Percentiles rank a stretch among this genome's conserved stretches.
These are phyloP conservation scores for Populus nigra DNA, from an alignment of 345 rosid species.

Conservation along the genomic window DNA sequence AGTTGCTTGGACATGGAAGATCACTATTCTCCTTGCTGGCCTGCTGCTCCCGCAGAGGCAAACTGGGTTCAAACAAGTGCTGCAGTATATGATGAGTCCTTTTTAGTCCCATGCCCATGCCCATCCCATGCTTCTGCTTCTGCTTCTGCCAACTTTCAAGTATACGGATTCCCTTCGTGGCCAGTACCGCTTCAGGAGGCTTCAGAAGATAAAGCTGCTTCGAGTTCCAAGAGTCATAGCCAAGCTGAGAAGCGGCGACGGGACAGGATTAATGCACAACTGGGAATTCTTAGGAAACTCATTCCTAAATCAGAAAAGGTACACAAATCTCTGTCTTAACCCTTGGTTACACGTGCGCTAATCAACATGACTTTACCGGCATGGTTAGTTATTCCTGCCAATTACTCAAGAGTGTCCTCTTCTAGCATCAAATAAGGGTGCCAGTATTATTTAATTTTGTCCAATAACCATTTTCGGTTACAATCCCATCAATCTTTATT, in stretches of 20 bases:
- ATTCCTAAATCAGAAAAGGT: constrained; percentile 92
- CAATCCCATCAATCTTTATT: not conserved
- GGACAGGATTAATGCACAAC: constrained; percentile 84
- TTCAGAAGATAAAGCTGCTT: constrained; percentile 36
- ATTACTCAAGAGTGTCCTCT: not conserved
- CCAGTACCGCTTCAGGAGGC: constrained; percentile 20
- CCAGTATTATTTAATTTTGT: not conserved
- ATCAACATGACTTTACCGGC: not conserved
- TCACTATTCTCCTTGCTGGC: constrained; percentile 14
- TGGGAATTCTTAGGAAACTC: constrained; percentile 71
- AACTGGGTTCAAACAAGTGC: constrained; percentile 16
- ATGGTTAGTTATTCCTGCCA: not conserved
- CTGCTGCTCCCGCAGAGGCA: constrained; percentile 11
- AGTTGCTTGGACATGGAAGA: constrained; percentile 30
- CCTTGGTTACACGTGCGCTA: not conserved
- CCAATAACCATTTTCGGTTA: not conserved
- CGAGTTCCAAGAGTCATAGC: constrained; percentile 61
- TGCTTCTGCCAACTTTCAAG: constrained; percentile 10
- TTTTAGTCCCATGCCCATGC: constrained; percentile 17
- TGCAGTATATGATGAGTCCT: constrained; percentile 16
- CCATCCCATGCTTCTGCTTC: too few species aligned
- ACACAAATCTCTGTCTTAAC: not conserved
- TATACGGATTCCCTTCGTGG: constrained; percentile 20
- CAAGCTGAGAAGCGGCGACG: constrained; percentile 90
- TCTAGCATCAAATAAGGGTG: not conserved